Conservation (phyloP, 495 filamentous ascomycete species). For the Hyaloscypha finlandica region DNA sequence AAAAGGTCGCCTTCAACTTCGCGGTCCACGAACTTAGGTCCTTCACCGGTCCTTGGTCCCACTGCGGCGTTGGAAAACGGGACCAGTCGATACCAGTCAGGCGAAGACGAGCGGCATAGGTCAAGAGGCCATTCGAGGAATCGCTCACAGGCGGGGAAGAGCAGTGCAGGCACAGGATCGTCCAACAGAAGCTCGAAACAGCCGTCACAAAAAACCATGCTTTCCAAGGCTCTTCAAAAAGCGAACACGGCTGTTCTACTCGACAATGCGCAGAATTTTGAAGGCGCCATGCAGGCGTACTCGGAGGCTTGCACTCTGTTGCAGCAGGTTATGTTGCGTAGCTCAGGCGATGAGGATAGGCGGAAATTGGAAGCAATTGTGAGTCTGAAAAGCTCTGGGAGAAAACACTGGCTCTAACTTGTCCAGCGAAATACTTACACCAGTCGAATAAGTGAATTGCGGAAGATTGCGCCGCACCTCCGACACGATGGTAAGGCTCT, state of each 20-base stretch:
- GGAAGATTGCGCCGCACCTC: slow-evolving; percentile 63
- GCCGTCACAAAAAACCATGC: slow-evolving; percentile 82
- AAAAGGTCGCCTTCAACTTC: slow-evolving; percentile 19
- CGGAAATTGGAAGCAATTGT: slow-evolving; percentile 88
- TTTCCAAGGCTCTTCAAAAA: slow-evolving; percentile 90
- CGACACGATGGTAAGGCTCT: slow-evolving; percentile 66
- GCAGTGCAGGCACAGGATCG: slow-evolving; percentile 37
- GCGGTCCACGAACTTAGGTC: slow-evolving; percentile 20
- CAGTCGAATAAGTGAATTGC: slow-evolving; percentile 81
- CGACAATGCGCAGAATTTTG: slow-evolving; percentile 92
- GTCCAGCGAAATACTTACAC: slow-evolving; percentile 82
- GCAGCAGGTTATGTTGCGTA: slow-evolving; percentile 82
- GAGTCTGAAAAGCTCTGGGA: slow-evolving; percentile 42
- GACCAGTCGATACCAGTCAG: background rate
- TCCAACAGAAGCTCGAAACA: slow-evolving; percentile 37
- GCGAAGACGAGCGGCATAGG: slow-evolving; percentile 9
- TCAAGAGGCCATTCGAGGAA: slow-evolving; percentile 49
- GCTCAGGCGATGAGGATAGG: slow-evolving; percentile 78
- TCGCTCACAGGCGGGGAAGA: slow-evolving; percentile 46
- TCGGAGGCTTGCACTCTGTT: slow-evolving; percentile 83
- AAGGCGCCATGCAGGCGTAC: slow-evolving; percentile 91
- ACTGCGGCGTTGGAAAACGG: slow-evolving; percentile 20
- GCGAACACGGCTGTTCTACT: slow-evolving; percentile 93
- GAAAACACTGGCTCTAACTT: slow-evolving; percentile 9
- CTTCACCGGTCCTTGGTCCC: slow-evolving; percentile 36